Evolutionary conservation across 2,329 filamentous ascomycete species (phyloP), one percentile per base, ranked within the genome.

Genomic region (Neopestalotiopsis clavispora): DNA sequence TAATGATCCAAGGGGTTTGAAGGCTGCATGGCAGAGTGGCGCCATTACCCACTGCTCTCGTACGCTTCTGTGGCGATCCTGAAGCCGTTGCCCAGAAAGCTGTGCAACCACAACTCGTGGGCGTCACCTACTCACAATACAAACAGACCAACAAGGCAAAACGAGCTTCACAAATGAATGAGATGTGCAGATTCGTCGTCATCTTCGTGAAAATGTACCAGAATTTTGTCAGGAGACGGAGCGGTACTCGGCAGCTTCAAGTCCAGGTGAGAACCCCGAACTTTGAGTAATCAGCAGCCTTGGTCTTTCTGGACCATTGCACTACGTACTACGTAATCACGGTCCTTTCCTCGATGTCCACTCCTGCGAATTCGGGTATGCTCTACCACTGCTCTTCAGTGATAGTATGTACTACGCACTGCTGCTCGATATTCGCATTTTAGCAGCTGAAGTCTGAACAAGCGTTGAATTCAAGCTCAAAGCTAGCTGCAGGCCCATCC

Each of bases 31-130:
- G 17, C 38, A 58, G 56, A 66, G 60, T 69, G 67, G 67, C 42
- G 63, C 67, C 63, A 69, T 62, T 66, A 52, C 67, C 67, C 67
- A 69, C 67, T 20, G 30, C 34, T 69, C 67, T 67, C 52, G 28
- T 38, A 67, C 65, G 65, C 20, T 45, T 67, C 65, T 67, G 42
- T 59, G 32, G 65, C 65, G 34, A 60, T 59, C 65, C 65, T 52
- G 59, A 61, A 23, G 59, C 59, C 59, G 59, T 34, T 61, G 59
- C 13, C 45, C 17, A 61, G 34, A 38, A 34, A 38, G 30, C 59
- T 61, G 59, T 61, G 59, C 59, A 61, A 38, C 59, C 32, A 34
- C 30, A 40, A 59, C 23, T 59, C 57, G 57, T 59, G 57, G 20
- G 14, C n/a, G n/a, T 20, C 45, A 52, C 14, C 52, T n/a, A 57